phyloP scores from a whole-genome alignment of 371 early-diverging fungal genomes.

The Mortierella sp. region DNA sequence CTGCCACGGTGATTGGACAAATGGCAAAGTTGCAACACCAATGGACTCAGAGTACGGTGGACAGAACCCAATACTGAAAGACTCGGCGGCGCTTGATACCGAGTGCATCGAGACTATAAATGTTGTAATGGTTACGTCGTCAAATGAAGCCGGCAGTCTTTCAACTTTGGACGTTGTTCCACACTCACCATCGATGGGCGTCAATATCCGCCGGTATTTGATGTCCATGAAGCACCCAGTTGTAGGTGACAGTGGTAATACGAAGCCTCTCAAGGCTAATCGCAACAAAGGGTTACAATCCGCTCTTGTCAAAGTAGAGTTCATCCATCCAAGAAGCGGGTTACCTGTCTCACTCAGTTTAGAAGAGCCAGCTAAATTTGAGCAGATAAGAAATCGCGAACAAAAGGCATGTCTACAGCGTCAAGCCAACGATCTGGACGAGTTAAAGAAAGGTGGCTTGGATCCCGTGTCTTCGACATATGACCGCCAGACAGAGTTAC shows the following conservation, averaged over 20 bases:
- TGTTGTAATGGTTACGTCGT: constrained; percentile 58
- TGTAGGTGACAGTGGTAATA: constrained; percentile 71
- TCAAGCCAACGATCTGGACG: constrained; percentile 61
- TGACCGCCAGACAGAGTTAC: constrained; percentile 58
- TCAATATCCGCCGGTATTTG: constrained; percentile 59
- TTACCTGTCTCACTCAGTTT: constrained; percentile 32
- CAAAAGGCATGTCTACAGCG: constrained; percentile 66
- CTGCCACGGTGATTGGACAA: constrained; percentile 59
- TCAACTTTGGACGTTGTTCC: constrained; percentile 60
- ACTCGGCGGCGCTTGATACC: constrained; percentile 15
- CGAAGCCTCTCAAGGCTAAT: constrained; percentile 68
- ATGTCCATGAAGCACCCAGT: constrained; percentile 64
- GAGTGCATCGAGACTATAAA: constrained; percentile 16
- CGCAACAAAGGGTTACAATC: constrained; percentile 75
- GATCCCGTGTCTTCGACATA: constrained; percentile 29
- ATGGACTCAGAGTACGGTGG: background rate
- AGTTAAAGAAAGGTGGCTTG: constrained; percentile 60
- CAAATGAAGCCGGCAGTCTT: constrained; percentile 63
- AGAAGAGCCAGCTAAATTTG: constrained; percentile 63
- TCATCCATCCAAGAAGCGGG: constrained; percentile 59
- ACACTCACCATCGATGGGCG: constrained; percentile 56
- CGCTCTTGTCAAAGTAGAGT: constrained; percentile 60
- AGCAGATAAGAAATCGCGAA: constrained; percentile 70
- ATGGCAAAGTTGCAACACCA: background rate
- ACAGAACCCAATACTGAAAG: constrained; percentile 7